Evolutionary conservation across 2,329 filamentous ascomycete genomes (phyloP).

Genomic region (Malbranchea cinnamomea): DNA sequence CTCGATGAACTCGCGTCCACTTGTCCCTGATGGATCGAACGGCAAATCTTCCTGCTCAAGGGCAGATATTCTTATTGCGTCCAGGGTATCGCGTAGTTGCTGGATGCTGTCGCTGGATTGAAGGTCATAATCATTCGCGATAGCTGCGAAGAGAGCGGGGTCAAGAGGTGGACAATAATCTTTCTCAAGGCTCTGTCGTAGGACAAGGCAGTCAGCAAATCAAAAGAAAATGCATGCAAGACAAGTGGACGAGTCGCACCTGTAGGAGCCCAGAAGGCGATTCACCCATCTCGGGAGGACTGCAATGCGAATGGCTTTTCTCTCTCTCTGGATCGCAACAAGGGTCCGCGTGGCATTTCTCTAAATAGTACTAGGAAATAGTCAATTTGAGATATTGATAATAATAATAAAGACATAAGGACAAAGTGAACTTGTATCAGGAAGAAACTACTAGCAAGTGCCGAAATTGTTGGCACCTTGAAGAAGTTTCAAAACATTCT

Average conservation of each 20-base stretch:
- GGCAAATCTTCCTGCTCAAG: slow-evolving; percentile 52
- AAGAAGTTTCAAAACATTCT: too few relatives aligned
- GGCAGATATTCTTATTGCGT: slow-evolving; percentile 51
- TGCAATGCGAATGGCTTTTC: background rate
- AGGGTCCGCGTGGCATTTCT: too few relatives aligned
- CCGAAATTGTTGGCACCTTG: too few relatives aligned
- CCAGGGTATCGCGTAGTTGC: slow-evolving; percentile 44
- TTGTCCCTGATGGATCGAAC: slow-evolving; percentile 65
- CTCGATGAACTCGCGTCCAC: slow-evolving; percentile 24
- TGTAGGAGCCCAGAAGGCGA: slow-evolving; percentile 16
- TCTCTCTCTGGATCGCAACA: background rate
- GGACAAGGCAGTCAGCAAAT: background rate
- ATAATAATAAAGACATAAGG: too few relatives aligned
- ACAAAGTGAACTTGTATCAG: too few relatives aligned
- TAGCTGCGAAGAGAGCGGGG: slow-evolving; percentile 59
- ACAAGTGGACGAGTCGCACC: slow-evolving; percentile 13
- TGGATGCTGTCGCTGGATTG: slow-evolving; percentile 35
- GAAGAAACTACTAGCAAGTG: too few relatives aligned
- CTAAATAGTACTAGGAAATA: too few relatives aligned
- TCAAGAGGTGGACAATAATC: slow-evolving; percentile 64
- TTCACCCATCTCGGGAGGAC: slow-evolving; percentile 14
- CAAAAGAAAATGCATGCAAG: background rate
- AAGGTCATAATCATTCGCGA: slow-evolving; percentile 60
- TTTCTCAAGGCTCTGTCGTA: slow-evolving; percentile 37
- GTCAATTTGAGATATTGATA: too few relatives aligned